Evolutionary conservation across 2,329 filamentous ascomycete species (phyloP), one percentile per base, ranked within the genome.

Genomic region (Colletotrichum aenigma): DNA sequence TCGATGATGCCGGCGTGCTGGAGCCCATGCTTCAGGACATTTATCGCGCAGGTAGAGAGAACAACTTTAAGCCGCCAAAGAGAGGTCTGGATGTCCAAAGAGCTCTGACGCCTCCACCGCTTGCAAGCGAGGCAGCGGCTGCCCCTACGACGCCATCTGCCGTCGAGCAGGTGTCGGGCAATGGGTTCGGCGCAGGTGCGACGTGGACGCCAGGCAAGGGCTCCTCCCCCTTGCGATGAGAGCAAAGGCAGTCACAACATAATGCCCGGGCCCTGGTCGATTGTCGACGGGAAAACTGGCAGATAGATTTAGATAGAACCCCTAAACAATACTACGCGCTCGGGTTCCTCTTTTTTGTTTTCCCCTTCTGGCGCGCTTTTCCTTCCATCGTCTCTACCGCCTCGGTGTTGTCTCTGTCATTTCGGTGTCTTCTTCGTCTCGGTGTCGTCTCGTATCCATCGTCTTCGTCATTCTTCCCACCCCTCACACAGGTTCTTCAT

Each of bases 21-120:
- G 93, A 97, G 80, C 88, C 92, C 43, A 97, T 97, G 87, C 89
- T 98, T 64, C 93, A 96, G 81, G 95, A 98, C 80, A 95, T 98
- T 9, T 98, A 98, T 84, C 85, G 87, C 32, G 85, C 83, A 1
- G 87, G 87, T 10, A 82, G 86, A 36, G 86, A 89, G 18, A 85
- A 86, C 69, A 88, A 89, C 79, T 90, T 89, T 77, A 89, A 89
- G 77, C 87, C 88, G 58, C 88, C 87, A 43, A 87, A 85, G 78
- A 88, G 88, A 65, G 88, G 85, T 24, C 79, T 83, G 73, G 83
- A 85, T 12, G 81, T 87, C 9, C 83, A 86, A 70, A 86, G 89
- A 70, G 87, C 86, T n/a, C 89, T 91, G 66, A 92, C 89, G 4
- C 90, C 90, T 4, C 90, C 91, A 6, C 72, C 72, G 10, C 83